Conservation (phyloP, 192 early-diverging fungal genomes). For the Coemansia sp. region DNA sequence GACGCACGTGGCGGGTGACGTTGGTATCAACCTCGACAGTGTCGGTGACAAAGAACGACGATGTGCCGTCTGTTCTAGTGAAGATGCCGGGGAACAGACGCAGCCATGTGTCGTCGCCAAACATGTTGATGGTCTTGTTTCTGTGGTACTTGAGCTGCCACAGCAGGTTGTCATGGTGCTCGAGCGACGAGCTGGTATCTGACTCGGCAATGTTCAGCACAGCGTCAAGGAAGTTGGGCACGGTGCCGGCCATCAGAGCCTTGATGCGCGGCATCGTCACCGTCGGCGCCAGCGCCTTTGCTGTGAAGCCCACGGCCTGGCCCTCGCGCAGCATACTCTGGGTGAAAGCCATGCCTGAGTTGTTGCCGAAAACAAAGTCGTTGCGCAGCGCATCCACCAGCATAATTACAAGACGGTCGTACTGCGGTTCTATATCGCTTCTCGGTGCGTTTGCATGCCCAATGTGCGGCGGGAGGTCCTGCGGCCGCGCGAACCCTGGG, state of each 20-base stretch:
- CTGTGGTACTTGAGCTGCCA: constrained; percentile 60
- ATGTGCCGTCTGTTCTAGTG: constrained; percentile 62
- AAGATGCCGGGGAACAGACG: constrained; percentile 79
- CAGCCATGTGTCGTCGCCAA: constrained; percentile 98
- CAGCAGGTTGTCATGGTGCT: constrained; percentile 73
- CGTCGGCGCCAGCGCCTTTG: constrained; percentile 63
- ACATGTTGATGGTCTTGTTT: constrained; percentile 68
- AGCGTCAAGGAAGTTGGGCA: constrained; percentile 80
- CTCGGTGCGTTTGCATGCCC: background rate
- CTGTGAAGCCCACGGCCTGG: constrained; percentile 49
- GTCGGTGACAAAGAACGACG: constrained; percentile 60
- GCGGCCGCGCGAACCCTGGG: constrained; percentile 58
- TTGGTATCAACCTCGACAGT: constrained; percentile 75
- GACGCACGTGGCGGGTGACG: constrained; percentile 65
- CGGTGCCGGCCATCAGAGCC: constrained; percentile 71
- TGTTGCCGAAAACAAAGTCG: constrained; percentile 72
- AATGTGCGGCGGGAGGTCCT: constrained; percentile 33
- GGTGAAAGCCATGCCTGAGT: constrained; percentile 65
- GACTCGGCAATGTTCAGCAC: constrained; percentile 82
- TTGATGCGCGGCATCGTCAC: constrained; percentile 82
- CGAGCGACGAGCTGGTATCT: constrained; percentile 59
- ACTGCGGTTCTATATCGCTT: constrained; percentile 14
- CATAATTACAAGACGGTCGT: constrained; percentile 65
- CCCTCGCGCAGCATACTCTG: constrained; percentile 55
- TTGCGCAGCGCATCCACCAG: constrained; percentile 75